A percentile compares a stretch with the other conserved stretches of the same genome.
Evolutionary conservation across 805 yeast species (phyloP).

Genomic region (Saturnispora kantuleensis): DNA sequence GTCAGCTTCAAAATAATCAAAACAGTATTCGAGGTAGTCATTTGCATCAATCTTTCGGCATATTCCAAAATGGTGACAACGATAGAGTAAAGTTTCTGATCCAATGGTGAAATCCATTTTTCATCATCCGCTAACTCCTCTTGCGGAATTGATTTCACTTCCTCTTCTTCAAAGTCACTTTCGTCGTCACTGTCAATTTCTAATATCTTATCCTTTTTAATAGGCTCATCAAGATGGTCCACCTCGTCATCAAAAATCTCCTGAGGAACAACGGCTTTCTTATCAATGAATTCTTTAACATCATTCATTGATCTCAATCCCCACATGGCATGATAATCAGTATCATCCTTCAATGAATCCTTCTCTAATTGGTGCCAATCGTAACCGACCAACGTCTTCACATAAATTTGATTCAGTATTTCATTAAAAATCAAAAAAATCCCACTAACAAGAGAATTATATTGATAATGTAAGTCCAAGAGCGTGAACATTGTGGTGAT

Average conservation of each 20-base stretch:
- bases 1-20: constrained; percentile 44
- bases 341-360: constrained; percentile 17
- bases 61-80: constrained; percentile 55
- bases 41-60: constrained; percentile 54
- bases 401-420: constrained; percentile 37
- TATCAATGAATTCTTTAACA: constrained; percentile 35
- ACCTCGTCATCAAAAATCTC: constrained; percentile 14
- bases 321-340: constrained; percentile 42
- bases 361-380: constrained; percentile 19
- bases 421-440: constrained; percentile 64
- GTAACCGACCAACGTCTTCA: constrained; percentile 17
- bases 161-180: constrained; percentile 28
- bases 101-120: constrained; percentile 62
- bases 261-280: constrained; percentile 23
- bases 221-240: constrained; percentile 12
- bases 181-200: constrained; percentile 28
- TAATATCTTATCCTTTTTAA: constrained; percentile 18
- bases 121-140: constrained; percentile 17
- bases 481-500: constrained; percentile 59
- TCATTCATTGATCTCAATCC: constrained; percentile 40
- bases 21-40: constrained; percentile 44
- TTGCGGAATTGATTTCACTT: constrained; percentile 22
- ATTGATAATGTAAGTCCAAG: constrained; percentile 80
- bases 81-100: constrained; percentile 47
- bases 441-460: constrained; percentile 58